Evolutionary conservation across 257 asterid genomes (phyloP), one percentile per base, ranked within the genome.

Genomic region (Eustoma russellianum): DNA sequence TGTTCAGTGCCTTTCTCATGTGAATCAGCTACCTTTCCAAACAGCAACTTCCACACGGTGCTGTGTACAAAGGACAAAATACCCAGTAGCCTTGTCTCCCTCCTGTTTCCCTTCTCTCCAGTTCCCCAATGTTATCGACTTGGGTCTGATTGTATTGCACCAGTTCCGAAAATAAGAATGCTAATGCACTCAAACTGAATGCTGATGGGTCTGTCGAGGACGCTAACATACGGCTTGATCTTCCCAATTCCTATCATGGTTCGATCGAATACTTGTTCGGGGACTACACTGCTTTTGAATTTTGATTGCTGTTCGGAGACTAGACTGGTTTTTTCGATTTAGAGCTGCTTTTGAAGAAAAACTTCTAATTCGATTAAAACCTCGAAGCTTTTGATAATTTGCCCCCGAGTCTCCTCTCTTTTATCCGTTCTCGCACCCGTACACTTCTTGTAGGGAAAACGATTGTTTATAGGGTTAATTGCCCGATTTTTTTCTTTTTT

Each of bases 1-100:
- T 90, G 98, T 74, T 90, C 98, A 8, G 96, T 90, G 60, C 98
- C 95, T 79, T 90, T 90, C 78, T 90, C 98, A 33, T 86, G 95
- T 28, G 96, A 90, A 63, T 90, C 95, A 35, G 96, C 96, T 59
- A 86, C 96, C 60, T 55, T 55, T 64, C 94, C 95, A 59, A 86
- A 83, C 71, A 83, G 73, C 72, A 81, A 85, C 72, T 86, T 86
- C 95, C 95, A 86, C 55, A 86, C 89, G 16, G 94, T 86, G 78
- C 90, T 86, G 61, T 86, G 95, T 53, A 83, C 85, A 70, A 86
- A 86, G 54, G 95, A 86, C 41, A 86, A 67, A 50, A 86, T 86
- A 38, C 95, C 94, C 70, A 86, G 61, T 17, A 86, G 66, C 15
- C 91, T 64, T 51, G 91, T 83, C 79, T 86, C 95, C 74, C 95